Evolutionary conservation across 345 rosid genomes (phyloP), one percentile per base, ranked within the genome.

Genomic region (Eucalyptus marginata): DNA sequence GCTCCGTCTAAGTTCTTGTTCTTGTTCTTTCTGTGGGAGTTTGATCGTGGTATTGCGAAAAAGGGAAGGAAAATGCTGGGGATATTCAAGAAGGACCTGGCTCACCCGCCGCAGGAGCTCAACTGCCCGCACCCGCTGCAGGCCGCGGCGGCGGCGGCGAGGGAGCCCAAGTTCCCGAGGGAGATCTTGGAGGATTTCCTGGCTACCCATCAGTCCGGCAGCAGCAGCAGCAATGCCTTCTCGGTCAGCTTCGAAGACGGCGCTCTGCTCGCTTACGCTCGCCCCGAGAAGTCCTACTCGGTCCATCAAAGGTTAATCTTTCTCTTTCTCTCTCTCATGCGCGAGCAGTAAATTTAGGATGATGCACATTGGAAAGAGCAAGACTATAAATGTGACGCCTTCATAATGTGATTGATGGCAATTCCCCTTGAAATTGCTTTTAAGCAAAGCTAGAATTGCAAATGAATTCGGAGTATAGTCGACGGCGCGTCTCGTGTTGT

Each of bases 71-170:
- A 90, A 88, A 96, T 96, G 98, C 89, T 96, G 93, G 95, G 95
- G 6, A 91, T 96, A 86, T 94, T 96, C 95, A 94, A 91, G 88
- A 93, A 94, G 88, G 94, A 88, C 3, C 51, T 95, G 33, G 94
- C 95, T 87, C 91, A 93, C 86, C 94, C 97, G 29, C 98, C 98
- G 3, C 86, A 92, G 89, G 98, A 96, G 94, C 94, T 96, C 50
- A 91, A 92, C 58, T 92, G 98, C 87, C 96, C 96, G 9, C 93
- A 92, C 87, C 91, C 93, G 6, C 47, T 89, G 52, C 81, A 58
- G 11, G 40, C 12, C 14, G 89, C 92, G 18, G 58, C 58, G 4
- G 36, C 40, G 17, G 25, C 25, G 4, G 46, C 93, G 1, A 87
- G 47, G 56, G 89, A 88, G 49, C 91, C 95, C 1, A 92, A 94